A percentile compares a stretch with the other conserved stretches of the same genome.
Conservation (phyloP, 345 rosid species). For the Dovyalis caffra region DNA sequence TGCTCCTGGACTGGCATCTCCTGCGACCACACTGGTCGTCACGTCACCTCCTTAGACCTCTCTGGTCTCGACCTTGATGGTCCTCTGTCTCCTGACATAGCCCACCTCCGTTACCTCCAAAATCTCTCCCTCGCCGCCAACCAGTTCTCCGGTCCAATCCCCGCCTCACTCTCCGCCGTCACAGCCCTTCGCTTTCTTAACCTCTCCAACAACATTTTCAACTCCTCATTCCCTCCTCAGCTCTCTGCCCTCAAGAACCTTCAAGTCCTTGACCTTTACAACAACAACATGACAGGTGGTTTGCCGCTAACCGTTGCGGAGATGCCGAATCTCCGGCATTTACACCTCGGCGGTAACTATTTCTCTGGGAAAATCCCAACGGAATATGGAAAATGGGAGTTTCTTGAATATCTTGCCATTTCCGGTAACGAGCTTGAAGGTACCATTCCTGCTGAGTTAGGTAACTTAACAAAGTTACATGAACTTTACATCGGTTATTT, state of each 20-base stretch:
- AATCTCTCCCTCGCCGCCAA: conserved; percentile 60
- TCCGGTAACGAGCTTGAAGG: conserved; percentile 82
- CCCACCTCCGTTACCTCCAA: conserved; percentile 58
- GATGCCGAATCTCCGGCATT: conserved; percentile 61
- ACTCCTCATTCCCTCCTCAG: conserved; percentile 60
- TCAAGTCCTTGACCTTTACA: conserved; percentile 83
- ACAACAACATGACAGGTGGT: conserved; percentile 82
- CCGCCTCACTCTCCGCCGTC: conserved; percentile 53
- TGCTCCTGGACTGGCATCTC: conserved; percentile 68
- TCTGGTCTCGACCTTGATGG: conserved; percentile 70
- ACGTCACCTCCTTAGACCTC: conserved; percentile 64
- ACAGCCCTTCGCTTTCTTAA: conserved; percentile 60
- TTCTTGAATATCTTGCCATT: conserved; percentile 65
- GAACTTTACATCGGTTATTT: conserved; percentile 83
- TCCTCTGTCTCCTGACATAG: conserved; percentile 54
- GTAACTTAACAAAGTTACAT: conserved; percentile 56
- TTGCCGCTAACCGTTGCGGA: conserved; percentile 65
- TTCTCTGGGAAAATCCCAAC: conserved; percentile 71
- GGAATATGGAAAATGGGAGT: conserved; percentile 68
- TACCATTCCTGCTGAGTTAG: conserved; percentile 68
- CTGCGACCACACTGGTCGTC: conserved; percentile 61
- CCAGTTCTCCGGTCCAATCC: conserved; percentile 66
- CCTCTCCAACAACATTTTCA: conserved; percentile 80
- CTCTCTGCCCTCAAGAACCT: conserved; percentile 56
- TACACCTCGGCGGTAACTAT: conserved; percentile 88